Percentiles rank a stretch among this genome's conserved stretches.
Evolutionary conservation across 257 asterid genomes (phyloP).

Genomic region (Scutellaria galericulata): DNA sequence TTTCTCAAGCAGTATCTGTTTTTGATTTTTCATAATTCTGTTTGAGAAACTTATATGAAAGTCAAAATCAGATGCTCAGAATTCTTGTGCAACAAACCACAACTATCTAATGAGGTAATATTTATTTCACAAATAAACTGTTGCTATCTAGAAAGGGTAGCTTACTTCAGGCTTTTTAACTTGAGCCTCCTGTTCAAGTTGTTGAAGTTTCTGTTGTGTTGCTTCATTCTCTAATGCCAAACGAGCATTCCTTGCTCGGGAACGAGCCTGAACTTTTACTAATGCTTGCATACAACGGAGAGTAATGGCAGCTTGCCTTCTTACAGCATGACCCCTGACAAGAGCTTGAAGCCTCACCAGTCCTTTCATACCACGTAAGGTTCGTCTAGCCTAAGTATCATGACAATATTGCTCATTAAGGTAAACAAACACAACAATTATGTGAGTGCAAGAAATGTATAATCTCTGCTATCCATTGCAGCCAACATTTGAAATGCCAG

Average conservation of each 20-base stretch:
- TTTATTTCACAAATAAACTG: neutral
- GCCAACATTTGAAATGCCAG: slow-evolving; percentile 24
- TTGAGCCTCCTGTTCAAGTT: slow-evolving; percentile 65
- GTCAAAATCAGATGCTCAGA: slow-evolving; percentile 18
- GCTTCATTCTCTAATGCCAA: slow-evolving; percentile 69
- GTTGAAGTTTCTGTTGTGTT: slow-evolving; percentile 61
- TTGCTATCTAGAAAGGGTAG: neutral
- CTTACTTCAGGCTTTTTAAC: slow-evolving; percentile 80
- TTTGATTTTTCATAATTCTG: neutral
- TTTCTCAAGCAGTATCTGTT: neutral
- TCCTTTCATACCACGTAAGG: slow-evolving; percentile 59
- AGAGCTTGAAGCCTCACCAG: slow-evolving; percentile 69
- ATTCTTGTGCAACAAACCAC: slow-evolving; percentile 11
- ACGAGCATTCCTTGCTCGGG: slow-evolving; percentile 63
- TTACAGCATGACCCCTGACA: slow-evolving; percentile 61
- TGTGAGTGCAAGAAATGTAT: slow-evolving; percentile 7
- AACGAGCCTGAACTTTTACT: slow-evolving; percentile 91
- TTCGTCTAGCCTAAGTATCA: slow-evolving; percentile 58
- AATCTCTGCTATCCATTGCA: slow-evolving; percentile 8
- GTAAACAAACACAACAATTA: slow-evolving; percentile 24
- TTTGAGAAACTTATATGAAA: neutral
- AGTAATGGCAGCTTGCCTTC: slow-evolving; percentile 91
- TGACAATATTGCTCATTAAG: slow-evolving; percentile 7
- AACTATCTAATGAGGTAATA: neutral
- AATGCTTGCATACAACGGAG: slow-evolving; percentile 96